Conservation (phyloP, 768 basidiomycete genomes). For the Rhodotorula taiwanensis region DNA sequence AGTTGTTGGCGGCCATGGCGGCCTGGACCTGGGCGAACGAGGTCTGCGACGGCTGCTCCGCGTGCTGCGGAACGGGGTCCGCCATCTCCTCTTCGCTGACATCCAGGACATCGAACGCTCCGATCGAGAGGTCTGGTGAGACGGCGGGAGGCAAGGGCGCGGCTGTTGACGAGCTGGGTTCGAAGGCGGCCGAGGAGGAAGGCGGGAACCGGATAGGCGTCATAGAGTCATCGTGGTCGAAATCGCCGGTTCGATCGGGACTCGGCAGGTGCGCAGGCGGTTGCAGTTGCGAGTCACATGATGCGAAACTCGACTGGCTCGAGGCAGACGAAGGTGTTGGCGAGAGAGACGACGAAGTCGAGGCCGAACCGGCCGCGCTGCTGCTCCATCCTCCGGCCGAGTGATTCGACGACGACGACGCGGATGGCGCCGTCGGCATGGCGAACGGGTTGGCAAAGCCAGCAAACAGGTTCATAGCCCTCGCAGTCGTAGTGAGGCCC, state of each 20-base stretch:
- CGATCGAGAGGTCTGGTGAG: not conserved
- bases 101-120: not conserved
- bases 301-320: conserved; percentile 23
- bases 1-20: conserved; percentile 37
- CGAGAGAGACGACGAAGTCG: conserved; percentile 7
- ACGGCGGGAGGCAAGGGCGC: not conserved
- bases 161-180: not conserved
- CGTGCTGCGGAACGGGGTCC: not conserved
- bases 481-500: too few species aligned
- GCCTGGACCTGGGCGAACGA: conserved; percentile 35
- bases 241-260: not conserved
- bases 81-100: too few species aligned
- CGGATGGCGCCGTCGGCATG: not conserved
- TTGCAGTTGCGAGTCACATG: conserved; percentile 9
- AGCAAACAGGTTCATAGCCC: too few species aligned
- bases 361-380: conserved; percentile 1
- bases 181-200: conserved; percentile 4
- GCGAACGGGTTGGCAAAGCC: too few species aligned
- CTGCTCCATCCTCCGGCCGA: conserved; percentile 22
- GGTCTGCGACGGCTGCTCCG: not conserved
- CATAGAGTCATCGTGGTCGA: not conserved
- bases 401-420: conserved; percentile 18
- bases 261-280: not conserved
- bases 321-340: conserved; percentile 8
- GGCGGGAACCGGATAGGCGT: conserved; percentile 1